Evolutionary conservation across 2,329 filamentous ascomycete genomes (phyloP), one percentile per base, ranked within the genome.

Genomic region (Plectosphaerella plurivora): DNA sequence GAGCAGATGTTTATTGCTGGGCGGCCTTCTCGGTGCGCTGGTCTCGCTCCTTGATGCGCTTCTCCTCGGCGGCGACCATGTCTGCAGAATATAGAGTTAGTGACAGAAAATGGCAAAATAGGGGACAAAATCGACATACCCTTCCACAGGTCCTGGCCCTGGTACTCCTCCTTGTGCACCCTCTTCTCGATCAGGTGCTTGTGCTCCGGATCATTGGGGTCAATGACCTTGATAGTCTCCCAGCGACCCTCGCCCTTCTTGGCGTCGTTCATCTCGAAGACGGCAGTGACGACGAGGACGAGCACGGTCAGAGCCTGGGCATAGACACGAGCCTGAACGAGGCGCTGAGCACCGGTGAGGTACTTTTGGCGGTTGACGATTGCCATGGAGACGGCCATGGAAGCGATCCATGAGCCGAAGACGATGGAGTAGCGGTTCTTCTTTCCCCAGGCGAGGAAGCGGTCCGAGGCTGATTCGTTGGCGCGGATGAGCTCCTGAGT

Each of bases 311-410:
- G 75, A 6, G 89, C 91, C 75, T 97, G 92, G 4, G 92, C 92
- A 72, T 96, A 96, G 59, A 97, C 88, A 81, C 92, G 87, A 22
- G 91, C 92, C 78, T 97, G 92, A 15, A 97, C 92, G 20, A 97
- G 75, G 79, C 96, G 96, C 77, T 97, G 92, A 55, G 81, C 74
- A 2, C 84, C 86, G 48, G 80, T 83, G 46, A 96, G 77, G 66
- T 86, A 89, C 59, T 82, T 85, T 68, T 90, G 90, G 57, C 90
- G 83, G 64, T 87, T 84, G 57, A 97, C 91, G 28, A 95, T 68
- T 51, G 78, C 83, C 59, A 94, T 81, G 5, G 89, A 86, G 42
- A 86, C 71, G 54, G 79, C 84, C 84, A 97, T 93, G 62, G 84
- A 85, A 39, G 87, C 88, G 14, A 93, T 71, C 92, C 92, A 97